Evolutionary conservation across 2,329 filamentous ascomycete species (phyloP), one percentile per base, ranked within the genome.

Genomic region (Sporothrix globosa): DNA sequence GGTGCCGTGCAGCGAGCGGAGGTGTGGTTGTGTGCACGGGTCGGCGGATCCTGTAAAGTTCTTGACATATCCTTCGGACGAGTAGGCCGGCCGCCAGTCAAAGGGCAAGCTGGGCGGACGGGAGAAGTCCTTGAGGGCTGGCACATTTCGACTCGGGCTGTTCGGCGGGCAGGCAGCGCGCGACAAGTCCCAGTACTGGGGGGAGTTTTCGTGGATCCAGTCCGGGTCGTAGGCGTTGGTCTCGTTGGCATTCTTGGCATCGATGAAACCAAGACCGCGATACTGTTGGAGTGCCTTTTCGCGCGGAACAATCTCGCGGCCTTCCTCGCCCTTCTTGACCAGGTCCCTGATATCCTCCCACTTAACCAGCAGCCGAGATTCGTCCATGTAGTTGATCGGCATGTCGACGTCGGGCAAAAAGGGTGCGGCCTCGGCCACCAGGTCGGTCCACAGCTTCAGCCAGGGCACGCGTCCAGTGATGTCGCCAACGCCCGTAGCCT

Each of bases 341-440:
- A 86, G 79, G 30, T 79, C 79, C 30, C 84, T 81, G 69, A 90
- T 83, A 17, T 85, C 81, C 69, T 90, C 83, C 79, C 83, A 87
- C 11, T 86, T 83, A 3, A 88, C 86, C 41, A 90, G 79, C n/a
- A 91, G 77, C 27, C 88, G 82, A 39, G 88, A 84, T 76, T 91
- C 87, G 76, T 90, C 88, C 79, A 89, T 83, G 68, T 84, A 82
- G 75, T 91, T 90, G 79, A 90, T 86, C 13, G 88, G 85, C 81
- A 90, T 89, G 76, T 90, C 88, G 76, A 91, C 85, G 72, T 91
- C 88, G 4, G 88, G 88, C 27, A 91, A 76, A 66, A 83, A 79
- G 17, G 82, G 76, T 34, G 85, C 83, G 48, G 88, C 86, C 70
- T 85, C 84, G 2, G 76, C 74, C 27, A 89, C 82, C 14, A 88